A percentile compares a stretch with the other conserved stretches of the same genome.
Evolutionary conservation across 129 eudicot species (phyloP).

Genomic region (Scalesia atractyloides): DNA sequence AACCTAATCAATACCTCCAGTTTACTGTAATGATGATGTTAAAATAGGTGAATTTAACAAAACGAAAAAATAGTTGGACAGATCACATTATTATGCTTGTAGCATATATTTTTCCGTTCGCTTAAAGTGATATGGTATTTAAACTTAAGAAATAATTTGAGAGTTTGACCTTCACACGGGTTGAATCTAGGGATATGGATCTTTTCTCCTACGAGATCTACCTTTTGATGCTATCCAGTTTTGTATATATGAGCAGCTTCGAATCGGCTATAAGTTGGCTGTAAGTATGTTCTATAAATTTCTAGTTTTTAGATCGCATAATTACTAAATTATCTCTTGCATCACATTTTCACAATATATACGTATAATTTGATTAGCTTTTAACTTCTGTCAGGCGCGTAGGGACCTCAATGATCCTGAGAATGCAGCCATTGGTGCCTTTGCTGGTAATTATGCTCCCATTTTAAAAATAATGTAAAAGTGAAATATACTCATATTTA

Average conservation of each 20-base stretch:
- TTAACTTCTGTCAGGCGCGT: conserved; percentile 56
- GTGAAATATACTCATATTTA: not conserved
- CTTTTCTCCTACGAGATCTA: conserved; percentile 92
- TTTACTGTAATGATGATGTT: conserved; percentile 1
- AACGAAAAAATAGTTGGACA: not conserved
- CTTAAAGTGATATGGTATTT: not conserved
- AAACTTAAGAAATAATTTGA: not conserved
- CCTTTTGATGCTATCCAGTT: conserved; percentile 99
- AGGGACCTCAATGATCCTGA: conserved; percentile 94
- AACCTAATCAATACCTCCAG: not conserved
- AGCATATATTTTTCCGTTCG: not conserved
- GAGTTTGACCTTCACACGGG: conserved; percentile 18
- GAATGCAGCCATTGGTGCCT: conserved; percentile 95
- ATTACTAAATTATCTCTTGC: conserved; percentile 7
- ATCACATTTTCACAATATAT: not conserved
- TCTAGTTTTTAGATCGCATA: conserved; percentile 6
- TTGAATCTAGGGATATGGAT: conserved; percentile 77
- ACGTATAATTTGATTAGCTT: conserved; percentile 20
- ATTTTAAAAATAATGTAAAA: not conserved
- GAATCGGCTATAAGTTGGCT: conserved; percentile 86
- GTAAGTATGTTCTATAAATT: conserved; percentile 43
- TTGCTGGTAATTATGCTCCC: conserved; percentile 69
- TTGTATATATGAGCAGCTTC: conserved; percentile 95
- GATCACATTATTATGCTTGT: not conserved
- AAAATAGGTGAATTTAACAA: not conserved